Percentiles rank a stretch among this genome's conserved stretches.
phyloP scores from a whole-genome alignment of 148 eudicot species.

The Rhododendron ovatum region DNA sequence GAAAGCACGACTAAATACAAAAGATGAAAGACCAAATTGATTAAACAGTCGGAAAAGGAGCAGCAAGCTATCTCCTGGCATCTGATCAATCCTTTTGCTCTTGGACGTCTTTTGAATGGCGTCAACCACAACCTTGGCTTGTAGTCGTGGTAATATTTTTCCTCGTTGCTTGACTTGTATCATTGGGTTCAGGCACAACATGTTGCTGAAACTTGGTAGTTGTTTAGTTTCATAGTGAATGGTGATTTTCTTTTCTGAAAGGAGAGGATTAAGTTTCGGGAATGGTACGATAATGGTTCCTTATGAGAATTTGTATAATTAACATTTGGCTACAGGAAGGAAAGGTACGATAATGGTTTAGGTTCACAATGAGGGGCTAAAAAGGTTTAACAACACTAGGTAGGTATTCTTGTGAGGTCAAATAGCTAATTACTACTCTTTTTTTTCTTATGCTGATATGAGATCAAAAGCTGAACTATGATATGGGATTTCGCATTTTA shows the following conservation, averaged over 20 bases:
- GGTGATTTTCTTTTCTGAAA: too few species aligned
- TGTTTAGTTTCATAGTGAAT: neutral
- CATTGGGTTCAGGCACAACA: neutral
- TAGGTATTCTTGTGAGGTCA: neutral
- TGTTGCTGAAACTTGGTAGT: neutral
- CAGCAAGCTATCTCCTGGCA: neutral
- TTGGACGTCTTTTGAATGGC: neutral
- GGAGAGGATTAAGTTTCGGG: neutral
- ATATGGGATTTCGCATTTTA: neutral
- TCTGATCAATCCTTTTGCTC: neutral
- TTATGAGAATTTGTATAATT: neutral
- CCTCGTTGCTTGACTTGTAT: neutral
- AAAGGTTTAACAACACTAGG: neutral
- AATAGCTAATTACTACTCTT: neutral
- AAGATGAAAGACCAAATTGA: neutral
- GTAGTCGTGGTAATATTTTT: neutral
- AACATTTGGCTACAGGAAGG: neutral
- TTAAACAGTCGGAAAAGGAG: neutral
- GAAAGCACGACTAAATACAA: conserved; percentile 12
- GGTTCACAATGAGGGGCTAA: neutral
- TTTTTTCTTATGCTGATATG: neutral
- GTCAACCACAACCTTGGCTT: neutral
- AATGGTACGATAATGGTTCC: neutral
- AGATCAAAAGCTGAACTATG: neutral
- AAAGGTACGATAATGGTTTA: neutral